A percentile compares a stretch with the other conserved stretches of the same genome.
Conservation (phyloP, 208 protist genomes). For the Lotmaria passim region DNA sequence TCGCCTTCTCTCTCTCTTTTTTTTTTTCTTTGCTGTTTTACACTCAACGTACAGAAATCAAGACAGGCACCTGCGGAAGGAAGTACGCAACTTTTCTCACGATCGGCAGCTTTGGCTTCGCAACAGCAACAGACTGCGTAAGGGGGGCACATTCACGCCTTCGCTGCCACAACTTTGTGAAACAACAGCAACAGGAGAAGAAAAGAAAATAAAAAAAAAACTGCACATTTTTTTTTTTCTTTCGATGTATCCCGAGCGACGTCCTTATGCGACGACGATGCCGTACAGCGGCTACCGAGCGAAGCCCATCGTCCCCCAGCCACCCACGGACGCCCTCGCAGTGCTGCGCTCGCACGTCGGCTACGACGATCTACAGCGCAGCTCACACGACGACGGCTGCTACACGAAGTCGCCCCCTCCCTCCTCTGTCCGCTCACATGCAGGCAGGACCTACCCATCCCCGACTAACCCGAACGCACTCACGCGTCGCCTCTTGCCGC, state of each 20-base stretch:
- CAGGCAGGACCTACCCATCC: slow-evolving; percentile 21
- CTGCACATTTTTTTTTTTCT: background rate
- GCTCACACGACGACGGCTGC: background rate
- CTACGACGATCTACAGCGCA: slow-evolving; percentile 47
- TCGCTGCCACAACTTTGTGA: too few relatives aligned
- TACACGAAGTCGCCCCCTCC: background rate
- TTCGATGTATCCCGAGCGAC: slow-evolving; percentile 67
- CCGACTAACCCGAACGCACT: too few relatives aligned
- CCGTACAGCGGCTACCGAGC: slow-evolving; percentile 67
- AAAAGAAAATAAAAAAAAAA: too few relatives aligned
- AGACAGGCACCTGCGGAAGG: too few relatives aligned
- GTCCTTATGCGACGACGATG: slow-evolving; percentile 68
- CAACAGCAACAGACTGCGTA: too few relatives aligned
- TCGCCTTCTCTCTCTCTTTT: too few relatives aligned
- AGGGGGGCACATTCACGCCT: too few relatives aligned
- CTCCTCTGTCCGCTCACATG: slow-evolving; percentile 7
- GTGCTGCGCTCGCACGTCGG: slow-evolving; percentile 64
- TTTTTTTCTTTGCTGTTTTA: too few relatives aligned
- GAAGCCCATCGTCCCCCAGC: slow-evolving; percentile 49
- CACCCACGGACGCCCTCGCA: slow-evolving; percentile 57
- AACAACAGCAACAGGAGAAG: too few relatives aligned
- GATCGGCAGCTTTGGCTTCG: too few relatives aligned
- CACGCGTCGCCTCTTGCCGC: slow-evolving; percentile 23
- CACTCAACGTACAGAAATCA: too few relatives aligned
- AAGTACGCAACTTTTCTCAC: too few relatives aligned